These are phyloP conservation scores for Skeletonema costatum DNA, from an alignment of 108 stramenopile species.

Conservation along the genomic window DNA sequence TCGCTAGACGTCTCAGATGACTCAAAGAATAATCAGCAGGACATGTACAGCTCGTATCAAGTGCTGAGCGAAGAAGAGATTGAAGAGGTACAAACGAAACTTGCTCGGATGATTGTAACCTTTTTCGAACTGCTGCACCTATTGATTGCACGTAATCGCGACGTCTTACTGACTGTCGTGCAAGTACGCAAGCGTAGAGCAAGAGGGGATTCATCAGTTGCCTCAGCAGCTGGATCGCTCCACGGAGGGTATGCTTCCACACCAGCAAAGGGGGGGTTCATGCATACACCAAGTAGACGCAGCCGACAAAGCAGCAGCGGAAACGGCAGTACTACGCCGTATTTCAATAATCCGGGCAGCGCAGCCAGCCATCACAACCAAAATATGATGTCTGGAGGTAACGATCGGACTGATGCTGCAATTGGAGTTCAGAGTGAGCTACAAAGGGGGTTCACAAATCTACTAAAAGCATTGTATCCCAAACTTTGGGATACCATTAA, in stretches of 20 bases:
- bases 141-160: slow-evolving; percentile 80
- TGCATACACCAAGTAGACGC: slow-evolving; percentile 1
- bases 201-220: slow-evolving; percentile 25
- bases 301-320: slow-evolving; percentile 8
- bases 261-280: slow-evolving; percentile 14
- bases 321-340: background rate
- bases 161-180: slow-evolving; percentile 72
- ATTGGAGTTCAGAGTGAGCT: slow-evolving; percentile 89
- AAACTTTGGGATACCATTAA: slow-evolving; percentile 61
- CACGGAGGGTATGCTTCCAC: slow-evolving; percentile 25
- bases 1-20: slow-evolving; percentile 54
- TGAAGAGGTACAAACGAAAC: slow-evolving; percentile 64
- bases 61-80: slow-evolving; percentile 71
- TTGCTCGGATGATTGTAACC: slow-evolving; percentile 76
- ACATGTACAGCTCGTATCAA: slow-evolving; percentile 51
- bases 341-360: slow-evolving; percentile 1
- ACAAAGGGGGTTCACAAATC: slow-evolving; percentile 72
- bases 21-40: background rate
- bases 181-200: slow-evolving; percentile 63
- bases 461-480: slow-evolving; percentile 71
- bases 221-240: slow-evolving; percentile 23
- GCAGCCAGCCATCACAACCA: background rate
- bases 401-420: slow-evolving; percentile 76
- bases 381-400: slow-evolving; percentile 9
- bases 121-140: slow-evolving; percentile 87